phyloP scores from a whole-genome alignment of 345 rosid species.

The Barbarea vulgaris region DNA sequence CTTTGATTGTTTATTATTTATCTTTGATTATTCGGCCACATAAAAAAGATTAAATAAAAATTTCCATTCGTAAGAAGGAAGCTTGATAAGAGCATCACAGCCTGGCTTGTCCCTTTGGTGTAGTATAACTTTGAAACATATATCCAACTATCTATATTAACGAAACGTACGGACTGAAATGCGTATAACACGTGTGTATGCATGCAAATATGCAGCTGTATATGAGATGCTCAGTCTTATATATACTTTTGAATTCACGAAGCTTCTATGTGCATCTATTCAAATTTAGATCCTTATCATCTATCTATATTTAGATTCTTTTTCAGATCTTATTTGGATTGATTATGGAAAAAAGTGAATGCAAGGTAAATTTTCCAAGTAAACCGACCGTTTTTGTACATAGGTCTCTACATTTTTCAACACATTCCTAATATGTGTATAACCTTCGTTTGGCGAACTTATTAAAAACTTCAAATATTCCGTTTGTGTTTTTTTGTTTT shows the following conservation, averaged over 20 bases:
- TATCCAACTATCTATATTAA: conserved; percentile 1
- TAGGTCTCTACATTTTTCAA: not conserved
- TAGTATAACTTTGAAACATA: not conserved
- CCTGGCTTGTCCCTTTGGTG: conserved; percentile 33
- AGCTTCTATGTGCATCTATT: not conserved
- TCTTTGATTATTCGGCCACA: conserved; percentile 14
- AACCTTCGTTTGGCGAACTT: not conserved
- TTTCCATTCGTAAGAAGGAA: conserved; percentile 9
- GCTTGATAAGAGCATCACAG: conserved; percentile 32
- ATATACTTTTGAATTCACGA: not conserved
- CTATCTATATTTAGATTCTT: not conserved
- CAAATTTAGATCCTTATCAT: not conserved
- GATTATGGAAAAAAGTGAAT: not conserved
- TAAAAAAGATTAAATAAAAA: not conserved
- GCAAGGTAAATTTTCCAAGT: not conserved
- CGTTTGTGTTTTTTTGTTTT: not conserved
- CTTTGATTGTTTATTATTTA: conserved; percentile 1
- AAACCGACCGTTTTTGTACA: not conserved
- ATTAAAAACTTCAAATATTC: no score
- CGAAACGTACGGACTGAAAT: conserved; percentile 20
- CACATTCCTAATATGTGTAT: not conserved
- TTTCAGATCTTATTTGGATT: not conserved
- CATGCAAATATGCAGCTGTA: conserved; percentile 22
- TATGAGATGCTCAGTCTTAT: not conserved
- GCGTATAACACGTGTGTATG: conserved; percentile 4